phyloP scores from a whole-genome alignment of 768 basidiomycete genomes.

The Phanerochaete sordida region DNA sequence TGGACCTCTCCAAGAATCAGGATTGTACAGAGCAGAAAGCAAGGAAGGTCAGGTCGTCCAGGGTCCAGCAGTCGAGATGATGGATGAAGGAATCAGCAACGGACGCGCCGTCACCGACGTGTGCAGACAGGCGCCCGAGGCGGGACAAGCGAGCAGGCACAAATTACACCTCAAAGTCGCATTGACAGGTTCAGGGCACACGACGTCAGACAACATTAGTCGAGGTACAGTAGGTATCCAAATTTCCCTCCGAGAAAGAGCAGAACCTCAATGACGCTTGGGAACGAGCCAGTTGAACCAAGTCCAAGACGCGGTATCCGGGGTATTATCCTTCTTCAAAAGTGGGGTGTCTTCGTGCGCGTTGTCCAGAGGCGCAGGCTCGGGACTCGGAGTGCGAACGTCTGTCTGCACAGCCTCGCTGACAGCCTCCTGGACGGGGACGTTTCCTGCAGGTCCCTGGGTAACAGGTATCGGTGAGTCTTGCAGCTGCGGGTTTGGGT shows the following conservation, averaged over 20 bases:
- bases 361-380: background rate
- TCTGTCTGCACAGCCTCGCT: slow-evolving; percentile 19
- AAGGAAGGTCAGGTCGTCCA: background rate
- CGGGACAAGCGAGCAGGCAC: background rate
- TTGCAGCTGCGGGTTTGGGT: background rate
- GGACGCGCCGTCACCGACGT: background rate
- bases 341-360: slow-evolving; percentile 8
- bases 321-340: slow-evolving; percentile 8
- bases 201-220: too few species aligned
- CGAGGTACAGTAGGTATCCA: too few species aligned
- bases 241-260: background rate
- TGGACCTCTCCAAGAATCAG: background rate
- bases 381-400: slow-evolving; percentile 1
- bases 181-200: too few species aligned
- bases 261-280: background rate
- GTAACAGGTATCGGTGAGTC: slow-evolving; percentile 14
- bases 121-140: background rate
- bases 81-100: background rate
- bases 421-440: slow-evolving; percentile 13
- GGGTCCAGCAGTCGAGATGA: background rate
- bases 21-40: background rate
- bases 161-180: too few species aligned
- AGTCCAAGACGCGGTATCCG: background rate
- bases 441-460: slow-evolving; percentile 11
- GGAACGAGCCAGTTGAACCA: slow-evolving; percentile 7